These are phyloP conservation scores for Tuctoria greenei DNA, from an alignment of 176 grass and related monocot genomes.

Conservation along the genomic window DNA sequence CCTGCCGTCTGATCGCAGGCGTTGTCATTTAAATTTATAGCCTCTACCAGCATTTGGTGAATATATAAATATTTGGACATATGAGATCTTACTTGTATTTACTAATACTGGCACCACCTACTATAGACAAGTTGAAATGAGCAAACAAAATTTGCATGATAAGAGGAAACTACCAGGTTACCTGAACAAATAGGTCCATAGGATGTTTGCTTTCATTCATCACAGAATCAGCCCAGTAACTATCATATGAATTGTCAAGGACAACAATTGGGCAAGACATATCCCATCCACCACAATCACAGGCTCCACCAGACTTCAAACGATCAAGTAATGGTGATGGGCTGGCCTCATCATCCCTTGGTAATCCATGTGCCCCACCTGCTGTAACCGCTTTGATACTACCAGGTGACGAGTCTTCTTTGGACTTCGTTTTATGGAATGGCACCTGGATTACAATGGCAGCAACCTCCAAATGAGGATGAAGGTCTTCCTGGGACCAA, in stretches of 20 bases:
- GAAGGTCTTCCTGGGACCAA: conserved; percentile 72
- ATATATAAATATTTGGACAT: conserved; percentile 1
- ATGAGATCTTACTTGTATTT: background rate
- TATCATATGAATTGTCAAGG: conserved; percentile 61
- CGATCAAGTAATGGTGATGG: conserved; percentile 82
- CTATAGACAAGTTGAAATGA: background rate
- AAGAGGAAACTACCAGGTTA: conserved; percentile 39
- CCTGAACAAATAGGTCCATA: conserved; percentile 70
- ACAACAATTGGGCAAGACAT: conserved; percentile 94
- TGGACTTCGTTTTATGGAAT: conserved; percentile 58
- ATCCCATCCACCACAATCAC: conserved; percentile 96
- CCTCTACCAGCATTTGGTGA: background rate
- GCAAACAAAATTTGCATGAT: background rate
- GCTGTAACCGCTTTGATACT: conserved; percentile 63
- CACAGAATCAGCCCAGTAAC: conserved; percentile 48
- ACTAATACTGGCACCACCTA: background rate
- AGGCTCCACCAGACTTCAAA: conserved; percentile 78
- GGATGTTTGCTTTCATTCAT: conserved; percentile 58
- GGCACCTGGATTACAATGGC: conserved; percentile 70
- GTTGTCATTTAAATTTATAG: conserved; percentile 7
- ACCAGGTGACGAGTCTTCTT: conserved; percentile 39
- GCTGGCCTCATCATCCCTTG: conserved; percentile 58
- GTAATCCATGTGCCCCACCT: conserved; percentile 72
- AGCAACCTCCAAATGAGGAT: conserved; percentile 80
- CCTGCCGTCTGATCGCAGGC: too few species aligned